Evolutionary conservation across 306 rosid genomes (phyloP).

Genomic region (Dryas octopetala): DNA sequence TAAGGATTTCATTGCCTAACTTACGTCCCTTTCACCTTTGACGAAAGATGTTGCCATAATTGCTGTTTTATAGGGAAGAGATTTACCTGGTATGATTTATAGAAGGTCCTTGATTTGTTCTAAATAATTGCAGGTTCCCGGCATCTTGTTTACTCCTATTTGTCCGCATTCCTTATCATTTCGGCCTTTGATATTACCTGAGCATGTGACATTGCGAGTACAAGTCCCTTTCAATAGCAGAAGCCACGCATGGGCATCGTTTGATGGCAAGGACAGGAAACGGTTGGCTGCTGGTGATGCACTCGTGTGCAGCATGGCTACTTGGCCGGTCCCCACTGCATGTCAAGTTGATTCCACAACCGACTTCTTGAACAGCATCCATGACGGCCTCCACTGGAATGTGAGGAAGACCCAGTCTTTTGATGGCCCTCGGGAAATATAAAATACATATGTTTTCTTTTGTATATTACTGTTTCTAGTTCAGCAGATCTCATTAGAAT

Average conservation of each 20-base stretch:
- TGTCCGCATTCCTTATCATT: slow-evolving; percentile 92
- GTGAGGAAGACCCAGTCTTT: slow-evolving; percentile 75
- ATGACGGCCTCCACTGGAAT: slow-evolving; percentile 97
- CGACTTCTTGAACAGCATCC: slow-evolving; percentile 87
- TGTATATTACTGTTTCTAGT: background rate
- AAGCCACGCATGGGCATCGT: slow-evolving; percentile 94
- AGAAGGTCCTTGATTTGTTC: slow-evolving; percentile 6
- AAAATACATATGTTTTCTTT: slow-evolving; percentile 9
- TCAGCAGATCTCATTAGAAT: background rate
- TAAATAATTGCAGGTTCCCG: slow-evolving; percentile 76
- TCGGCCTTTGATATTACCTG: slow-evolving; percentile 86
- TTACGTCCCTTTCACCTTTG: too few relatives aligned
- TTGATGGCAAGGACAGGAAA: slow-evolving; percentile 92
- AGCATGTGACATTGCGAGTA: slow-evolving; percentile 78
- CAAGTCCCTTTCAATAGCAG: slow-evolving; percentile 89
- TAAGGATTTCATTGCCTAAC: too few relatives aligned
- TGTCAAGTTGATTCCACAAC: slow-evolving; percentile 77
- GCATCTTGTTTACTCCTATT: slow-evolving; percentile 88
- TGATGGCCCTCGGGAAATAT: slow-evolving; percentile 75
- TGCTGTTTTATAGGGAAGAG: too few relatives aligned
- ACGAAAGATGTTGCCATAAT: too few relatives aligned
- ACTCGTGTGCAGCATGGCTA: slow-evolving; percentile 94
- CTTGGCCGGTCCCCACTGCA: slow-evolving; percentile 98
- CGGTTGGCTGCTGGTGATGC: slow-evolving; percentile 86
- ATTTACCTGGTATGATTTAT: background rate